Evolutionary conservation across 148 eudicot species (phyloP).

Genomic region (Rhododendron williamsianum): DNA sequence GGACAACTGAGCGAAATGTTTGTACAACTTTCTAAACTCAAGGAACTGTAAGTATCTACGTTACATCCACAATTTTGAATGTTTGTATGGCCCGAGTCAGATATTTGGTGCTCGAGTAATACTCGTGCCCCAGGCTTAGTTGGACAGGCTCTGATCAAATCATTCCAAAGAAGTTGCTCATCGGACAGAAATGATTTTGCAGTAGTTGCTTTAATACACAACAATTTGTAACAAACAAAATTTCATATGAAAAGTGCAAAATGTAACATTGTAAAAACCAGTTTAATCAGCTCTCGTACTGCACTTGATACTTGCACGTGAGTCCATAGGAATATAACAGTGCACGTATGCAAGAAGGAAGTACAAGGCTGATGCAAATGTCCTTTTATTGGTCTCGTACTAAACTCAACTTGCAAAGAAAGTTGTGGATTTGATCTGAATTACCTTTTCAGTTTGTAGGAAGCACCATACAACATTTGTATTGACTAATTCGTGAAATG

Average conservation of each 20-base stretch:
- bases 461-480: neutral
- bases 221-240: neutral
- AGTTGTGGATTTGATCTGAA: neutral
- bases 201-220: neutral
- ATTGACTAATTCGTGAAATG: conserved; percentile 1
- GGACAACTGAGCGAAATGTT: conserved; percentile 61
- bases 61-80: neutral
- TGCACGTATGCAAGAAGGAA: neutral
- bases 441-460: neutral
- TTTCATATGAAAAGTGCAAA: neutral
- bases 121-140: neutral
- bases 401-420: neutral
- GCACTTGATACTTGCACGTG: neutral
- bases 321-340: neutral
- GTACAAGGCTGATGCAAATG: neutral
- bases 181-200: neutral
- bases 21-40: conserved; percentile 46
- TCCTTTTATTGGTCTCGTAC: neutral
- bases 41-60: conserved; percentile 38
- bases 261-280: neutral
- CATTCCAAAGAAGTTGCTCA: neutral
- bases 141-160: neutral
- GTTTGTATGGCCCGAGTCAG: neutral
- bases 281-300: neutral
- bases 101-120: neutral